Evolutionary conservation across 305 asterid genomes (phyloP), one percentile per base, ranked within the genome.

Genomic region (Coffea humblotiana): DNA sequence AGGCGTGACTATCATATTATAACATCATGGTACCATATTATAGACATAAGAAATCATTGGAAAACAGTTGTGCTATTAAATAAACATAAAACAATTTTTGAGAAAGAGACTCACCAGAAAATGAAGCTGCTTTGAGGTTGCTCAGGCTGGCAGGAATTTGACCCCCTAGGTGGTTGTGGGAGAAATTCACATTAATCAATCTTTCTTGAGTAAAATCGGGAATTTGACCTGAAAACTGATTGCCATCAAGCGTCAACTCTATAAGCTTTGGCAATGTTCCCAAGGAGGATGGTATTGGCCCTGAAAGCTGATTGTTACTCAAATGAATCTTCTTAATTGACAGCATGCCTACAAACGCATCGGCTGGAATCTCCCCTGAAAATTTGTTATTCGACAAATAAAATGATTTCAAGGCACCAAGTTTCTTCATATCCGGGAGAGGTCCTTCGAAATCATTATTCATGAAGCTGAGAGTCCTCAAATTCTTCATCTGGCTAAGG

Each of bases 301-400:
- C 98, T 1, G 89, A 77, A 35, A 96, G 86, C 29, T 78, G 69
- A 63, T 96, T 96, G 66, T 88, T 73, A 11, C 88, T 89, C 89
- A 96, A 66, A 82, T 92, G 87, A 27, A 96, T 83, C 80, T 96
- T 96, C 95, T 94, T 96, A 82, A 96, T 66, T 2, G 92, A 89
- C 23, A 23, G 5, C 97, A 94, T 94, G 72, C 94, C 94, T 0
- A 75, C 68, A 76, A 96, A 96, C 2, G 85, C 79, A 18, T 61
- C 47, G 2, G 65, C 35, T 0, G 90, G 83, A 54, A 96, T 90
- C 69, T 83, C 89, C 58, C 98, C 98, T 0, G 93, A 86, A n/a
- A 94, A 94, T 81, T 86, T 86, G 60, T 96, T 96, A 40, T 85
- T 29, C 0, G 98, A 92, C 66, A 96, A 51, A 75, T 82, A 96